Evolutionary conservation across 495 filamentous ascomycete species (phyloP).

Genomic region (Tuber microsphaerosporum): DNA sequence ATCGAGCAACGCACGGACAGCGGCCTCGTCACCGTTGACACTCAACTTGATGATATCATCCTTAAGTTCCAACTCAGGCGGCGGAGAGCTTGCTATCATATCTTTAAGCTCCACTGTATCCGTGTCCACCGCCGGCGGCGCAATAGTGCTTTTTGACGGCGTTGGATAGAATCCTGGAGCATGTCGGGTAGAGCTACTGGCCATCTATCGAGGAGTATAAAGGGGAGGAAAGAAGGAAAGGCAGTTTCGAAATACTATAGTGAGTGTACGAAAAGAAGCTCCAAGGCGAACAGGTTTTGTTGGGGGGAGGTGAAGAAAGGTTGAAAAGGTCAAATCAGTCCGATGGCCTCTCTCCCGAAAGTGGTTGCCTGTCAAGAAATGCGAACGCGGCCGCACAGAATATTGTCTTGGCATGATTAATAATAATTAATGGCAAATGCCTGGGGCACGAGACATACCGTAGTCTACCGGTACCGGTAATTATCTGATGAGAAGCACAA

Average conservation of each 20-base stretch:
- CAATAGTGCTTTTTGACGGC: constrained; percentile 38
- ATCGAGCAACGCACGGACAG: constrained; percentile 82
- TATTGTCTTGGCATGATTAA: background rate
- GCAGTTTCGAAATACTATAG: background rate
- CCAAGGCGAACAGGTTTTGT: background rate
- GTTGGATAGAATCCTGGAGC: constrained; percentile 29
- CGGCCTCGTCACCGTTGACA: constrained; percentile 72
- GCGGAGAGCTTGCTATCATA: constrained; percentile 48
- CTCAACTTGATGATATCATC: constrained; percentile 95
- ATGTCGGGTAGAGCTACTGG: constrained; percentile 31
- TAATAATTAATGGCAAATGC: background rate
- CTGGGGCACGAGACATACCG: no score
- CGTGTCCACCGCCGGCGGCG: constrained; percentile 37
- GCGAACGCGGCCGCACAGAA: background rate
- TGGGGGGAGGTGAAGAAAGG: background rate
- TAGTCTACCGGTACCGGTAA: background rate
- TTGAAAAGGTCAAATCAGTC: background rate
- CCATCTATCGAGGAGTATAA: constrained; percentile 19
- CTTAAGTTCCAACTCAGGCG: constrained; percentile 47
- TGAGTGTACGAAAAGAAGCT: background rate
- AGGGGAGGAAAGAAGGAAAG: background rate
- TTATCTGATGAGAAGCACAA: background rate
- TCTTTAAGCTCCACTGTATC: constrained; percentile 58
- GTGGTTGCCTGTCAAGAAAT: background rate
- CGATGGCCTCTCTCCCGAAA: background rate